Base-by-base conservation (phyloP, 2,329 filamentous ascomycete genomes). In the Juglanconis juglandina region DNA sequence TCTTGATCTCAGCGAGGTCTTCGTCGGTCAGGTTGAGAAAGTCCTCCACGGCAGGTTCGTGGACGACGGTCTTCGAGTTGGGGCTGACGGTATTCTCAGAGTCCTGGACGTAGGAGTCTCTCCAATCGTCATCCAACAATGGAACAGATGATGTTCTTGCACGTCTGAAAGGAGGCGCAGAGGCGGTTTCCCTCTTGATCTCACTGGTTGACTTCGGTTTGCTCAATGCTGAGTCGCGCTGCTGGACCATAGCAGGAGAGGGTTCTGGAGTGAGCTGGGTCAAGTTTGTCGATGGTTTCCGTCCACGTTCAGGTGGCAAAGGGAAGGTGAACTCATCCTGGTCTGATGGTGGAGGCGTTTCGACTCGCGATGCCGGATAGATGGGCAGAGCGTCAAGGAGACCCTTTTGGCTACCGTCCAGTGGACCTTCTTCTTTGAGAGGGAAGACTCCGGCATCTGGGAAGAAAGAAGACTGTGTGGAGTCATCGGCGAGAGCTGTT, bases 11-110 rank as follows among this genome's bases (percentile, higher is more conserved):
- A 8, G 82, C 81, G 62, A 86, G 83, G 58, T 86, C 83, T 35
- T 86, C 82, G 61, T 86, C 83, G 59, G 77, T 81, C 5, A 86
- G 72, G 24, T 76, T 74, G 56, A 83, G 73, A 55, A 86, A 85
- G 44, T 86, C 83, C 17, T 77, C 75, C 30, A 85, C 71, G 42
- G 77, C 78, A 5, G 82, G 82, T 65, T 85, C 82, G 50, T 74
- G 72, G 4, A 85, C 74, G 1, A 76, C 73, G 1, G 72, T 68
- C 57, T 73, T 73, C 34, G 68, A 66, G 17, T 70, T 68, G 2
- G 71, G 69, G 53, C 59, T 41, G 52, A 65, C 64, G 39, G 65
- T 63, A 9, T 73, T 48, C 63, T 65, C 52, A 41, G 61, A 14
- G 56, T 56, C 52, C 60, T 67, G 54, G 57, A 57, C 34, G 46